phyloP scores from a whole-genome alignment of 1,284 basidiomycete species.

The Fomitopsis schrenkii region DNA sequence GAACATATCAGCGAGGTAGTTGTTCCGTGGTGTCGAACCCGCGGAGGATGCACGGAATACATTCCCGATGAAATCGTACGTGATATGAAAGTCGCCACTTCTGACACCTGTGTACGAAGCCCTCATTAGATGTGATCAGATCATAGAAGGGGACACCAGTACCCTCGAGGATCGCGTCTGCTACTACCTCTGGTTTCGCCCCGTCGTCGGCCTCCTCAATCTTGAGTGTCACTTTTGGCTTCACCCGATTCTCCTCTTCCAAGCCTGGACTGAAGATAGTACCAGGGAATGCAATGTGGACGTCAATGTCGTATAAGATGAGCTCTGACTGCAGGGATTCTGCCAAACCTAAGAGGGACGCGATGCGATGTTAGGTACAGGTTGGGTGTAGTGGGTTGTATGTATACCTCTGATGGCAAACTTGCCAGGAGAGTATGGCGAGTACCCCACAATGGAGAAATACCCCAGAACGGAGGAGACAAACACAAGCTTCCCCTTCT shows the following conservation, averaged over 20 bases:
- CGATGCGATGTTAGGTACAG: not conserved
- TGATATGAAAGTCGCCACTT: constrained; percentile 74
- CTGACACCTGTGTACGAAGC: constrained; percentile 50
- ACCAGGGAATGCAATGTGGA: constrained; percentile 86
- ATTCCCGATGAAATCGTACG: constrained; percentile 64
- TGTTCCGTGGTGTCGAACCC: constrained; percentile 66
- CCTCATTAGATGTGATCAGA: not conserved
- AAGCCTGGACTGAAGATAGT: constrained; percentile 85
- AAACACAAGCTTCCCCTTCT: constrained; percentile 73
- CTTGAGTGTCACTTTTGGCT: constrained; percentile 76
- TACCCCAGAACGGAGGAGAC: constrained; percentile 81
- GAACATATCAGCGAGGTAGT: constrained; percentile 51
- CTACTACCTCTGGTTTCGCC: constrained; percentile 64
- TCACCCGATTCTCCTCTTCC: constrained; percentile 77
- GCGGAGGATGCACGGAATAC: constrained; percentile 69
- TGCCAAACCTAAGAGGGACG: constrained; percentile 60
- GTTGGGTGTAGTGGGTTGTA: constrained; percentile 4
- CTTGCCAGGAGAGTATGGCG: constrained; percentile 86
- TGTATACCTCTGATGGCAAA: constrained; percentile 79
- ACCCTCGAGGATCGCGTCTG: constrained; percentile 64
- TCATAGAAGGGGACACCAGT: not conserved
- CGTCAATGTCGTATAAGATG: constrained; percentile 71
- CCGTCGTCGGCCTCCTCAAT: constrained; percentile 81
- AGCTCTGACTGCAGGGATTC: constrained; percentile 85
- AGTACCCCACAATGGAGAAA: constrained; percentile 82